Percentiles rank a stretch among this genome's conserved stretches.
Conservation (phyloP, 1,284 basidiomycete genomes). For the Cryptococcus amylolentus region DNA sequence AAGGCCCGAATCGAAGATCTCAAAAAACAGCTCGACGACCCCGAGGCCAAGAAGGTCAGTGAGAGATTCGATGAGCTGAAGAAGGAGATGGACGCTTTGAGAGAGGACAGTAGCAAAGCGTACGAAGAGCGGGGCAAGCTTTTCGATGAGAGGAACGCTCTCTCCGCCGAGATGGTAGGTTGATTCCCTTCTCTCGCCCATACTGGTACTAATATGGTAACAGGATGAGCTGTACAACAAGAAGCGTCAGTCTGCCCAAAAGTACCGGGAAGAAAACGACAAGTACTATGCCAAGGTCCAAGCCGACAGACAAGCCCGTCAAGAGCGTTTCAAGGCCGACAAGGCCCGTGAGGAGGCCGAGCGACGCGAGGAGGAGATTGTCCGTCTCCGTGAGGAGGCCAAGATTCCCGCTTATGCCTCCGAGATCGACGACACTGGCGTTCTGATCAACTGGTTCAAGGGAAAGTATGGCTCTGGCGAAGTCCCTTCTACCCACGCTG, state of each 20-base stretch:
- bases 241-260: constrained; percentile 70
- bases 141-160: constrained; percentile 76
- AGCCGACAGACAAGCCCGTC: constrained; percentile 71
- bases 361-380: constrained; percentile 76
- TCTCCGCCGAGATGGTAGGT: constrained; percentile 62
- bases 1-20: constrained; percentile 73
- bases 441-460: constrained; percentile 75
- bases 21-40: constrained; percentile 82
- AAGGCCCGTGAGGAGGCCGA: constrained; percentile 76
- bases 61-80: constrained; percentile 81
- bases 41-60: constrained; percentile 75
- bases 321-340: constrained; percentile 74
- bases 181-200: background rate
- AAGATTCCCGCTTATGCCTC: constrained; percentile 83
- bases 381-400: constrained; percentile 85
- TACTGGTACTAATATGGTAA: background rate
- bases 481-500: constrained; percentile 40
- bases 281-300: constrained; percentile 73
- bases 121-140: constrained; percentile 79
- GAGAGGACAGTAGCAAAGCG: constrained; percentile 80
- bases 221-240: constrained; percentile 67
- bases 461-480: constrained; percentile 60
- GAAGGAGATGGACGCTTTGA: constrained; percentile 78
- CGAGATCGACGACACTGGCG: constrained; percentile 87
- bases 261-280: constrained; percentile 77